Evolutionary conservation across 2,329 filamentous ascomycete genomes (phyloP).

Genomic region (Hypomyces perniciosus): DNA sequence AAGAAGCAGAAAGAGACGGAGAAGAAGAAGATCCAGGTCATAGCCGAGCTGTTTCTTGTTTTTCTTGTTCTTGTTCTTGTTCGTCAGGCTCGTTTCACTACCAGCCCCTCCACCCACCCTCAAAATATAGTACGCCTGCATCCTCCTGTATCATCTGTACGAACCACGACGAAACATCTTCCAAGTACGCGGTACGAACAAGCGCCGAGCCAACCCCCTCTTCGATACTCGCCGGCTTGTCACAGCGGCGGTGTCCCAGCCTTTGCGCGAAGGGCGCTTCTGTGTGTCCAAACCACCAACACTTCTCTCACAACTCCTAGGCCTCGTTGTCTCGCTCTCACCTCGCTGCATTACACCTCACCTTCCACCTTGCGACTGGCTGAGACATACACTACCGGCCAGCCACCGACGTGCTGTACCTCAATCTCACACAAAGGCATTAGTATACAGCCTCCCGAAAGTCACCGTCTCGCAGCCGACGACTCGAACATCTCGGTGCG

Average conservation of each 20-base stretch:
- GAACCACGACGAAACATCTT: conserved; percentile 6
- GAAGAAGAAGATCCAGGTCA: background rate
- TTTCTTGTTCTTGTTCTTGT: background rate
- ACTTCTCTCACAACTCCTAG: conserved; percentile 17
- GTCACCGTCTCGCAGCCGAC: conserved; percentile 12
- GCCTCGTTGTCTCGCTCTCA: conserved; percentile 16
- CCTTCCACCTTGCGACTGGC: conserved; percentile 21
- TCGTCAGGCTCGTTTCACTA: background rate
- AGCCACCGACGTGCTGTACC: background rate
- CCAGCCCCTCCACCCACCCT: conserved; percentile 2
- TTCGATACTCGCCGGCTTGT: conserved; percentile 18
- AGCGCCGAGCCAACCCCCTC: conserved; percentile 28
- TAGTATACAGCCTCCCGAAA: conserved; percentile 17
- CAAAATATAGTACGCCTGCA: conserved; percentile 9
- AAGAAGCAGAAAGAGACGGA: background rate
- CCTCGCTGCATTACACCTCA: conserved; percentile 18
- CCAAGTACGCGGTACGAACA: conserved; percentile 13
- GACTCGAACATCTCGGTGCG: conserved; percentile 12
- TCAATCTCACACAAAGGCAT: conserved; percentile 7
- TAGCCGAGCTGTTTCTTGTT: background rate
- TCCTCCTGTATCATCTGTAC: conserved; percentile 10
- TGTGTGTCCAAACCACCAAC: conserved; percentile 5
- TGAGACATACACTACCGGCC: conserved; percentile 24
- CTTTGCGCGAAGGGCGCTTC: conserved; percentile 7
- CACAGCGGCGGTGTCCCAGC: conserved; percentile 6